A percentile compares a stretch with the other conserved stretches of the same genome.
These are phyloP conservation scores for Salix dunnii DNA, from an alignment of 345 rosid genomes.

Conservation along the genomic window DNA sequence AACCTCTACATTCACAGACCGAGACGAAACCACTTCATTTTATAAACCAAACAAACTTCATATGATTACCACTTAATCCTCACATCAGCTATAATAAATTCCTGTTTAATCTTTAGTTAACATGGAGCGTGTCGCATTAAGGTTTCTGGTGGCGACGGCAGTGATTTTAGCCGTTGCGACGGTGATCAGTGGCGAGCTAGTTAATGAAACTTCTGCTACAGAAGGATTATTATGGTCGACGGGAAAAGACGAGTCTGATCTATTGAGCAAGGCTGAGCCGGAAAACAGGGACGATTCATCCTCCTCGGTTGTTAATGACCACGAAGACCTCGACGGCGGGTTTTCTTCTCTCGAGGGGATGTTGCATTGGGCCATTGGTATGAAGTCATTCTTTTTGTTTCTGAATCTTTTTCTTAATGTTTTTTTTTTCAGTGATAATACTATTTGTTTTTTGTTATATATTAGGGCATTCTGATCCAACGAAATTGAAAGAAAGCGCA, in stretches of 20 bases:
- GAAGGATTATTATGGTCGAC: constrained; percentile 60
- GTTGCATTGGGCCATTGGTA: constrained; percentile 95
- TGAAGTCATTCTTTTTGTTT: neutral
- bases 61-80: neutral
- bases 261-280: constrained; percentile 40
- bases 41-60: neutral
- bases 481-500: constrained; percentile 68
- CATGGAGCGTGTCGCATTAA: neutral
- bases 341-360: constrained; percentile 88
- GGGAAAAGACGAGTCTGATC: constrained; percentile 58
- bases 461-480: constrained; percentile 87
- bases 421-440: neutral
- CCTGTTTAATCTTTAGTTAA: neutral
- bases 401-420: neutral
- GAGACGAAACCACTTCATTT: neutral
- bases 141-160: constrained; percentile 11
- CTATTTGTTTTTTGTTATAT: neutral
- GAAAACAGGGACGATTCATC: constrained; percentile 31
- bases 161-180: neutral
- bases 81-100: neutral
- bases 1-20: neutral
- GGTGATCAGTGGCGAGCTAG: constrained; percentile 31
- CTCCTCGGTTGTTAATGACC: constrained; percentile 39
- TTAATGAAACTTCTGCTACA: constrained; percentile 38
- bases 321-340: constrained; percentile 72